phyloP scores from a whole-genome alignment of 768 basidiomycete species.

The Boletus speciosus region DNA sequence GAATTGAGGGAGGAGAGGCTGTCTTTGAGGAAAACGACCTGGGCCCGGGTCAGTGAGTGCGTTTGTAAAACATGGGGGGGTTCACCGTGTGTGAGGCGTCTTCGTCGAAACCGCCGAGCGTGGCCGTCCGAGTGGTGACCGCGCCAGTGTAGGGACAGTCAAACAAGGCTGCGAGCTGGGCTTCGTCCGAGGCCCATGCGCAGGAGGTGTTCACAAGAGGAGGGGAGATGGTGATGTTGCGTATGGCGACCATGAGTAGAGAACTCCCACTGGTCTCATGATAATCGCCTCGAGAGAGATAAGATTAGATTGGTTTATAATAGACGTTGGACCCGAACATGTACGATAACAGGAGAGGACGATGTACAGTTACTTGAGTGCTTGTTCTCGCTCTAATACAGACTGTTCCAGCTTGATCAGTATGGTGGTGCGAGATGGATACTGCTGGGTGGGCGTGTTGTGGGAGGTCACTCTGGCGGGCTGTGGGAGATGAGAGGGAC shows the following conservation, averaged over 20 bases:
- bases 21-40: conserved; percentile 60
- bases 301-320: conserved; percentile 14
- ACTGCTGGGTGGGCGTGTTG: conserved; percentile 77
- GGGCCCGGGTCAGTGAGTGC: conserved; percentile 2
- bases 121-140: conserved; percentile 77
- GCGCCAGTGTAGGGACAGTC: conserved; percentile 68
- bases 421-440: conserved; percentile 88
- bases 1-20: conserved; percentile 70
- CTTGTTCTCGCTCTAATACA: conserved; percentile 90
- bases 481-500: conserved; percentile 40
- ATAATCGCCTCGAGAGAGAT: conserved; percentile 1
- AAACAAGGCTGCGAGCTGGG: conserved; percentile 65
- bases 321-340: background rate
- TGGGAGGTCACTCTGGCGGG: conserved; percentile 97
- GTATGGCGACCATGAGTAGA: conserved; percentile 52
- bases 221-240: conserved; percentile 54
- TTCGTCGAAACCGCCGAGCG: conserved; percentile 67
- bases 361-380: conserved; percentile 54
- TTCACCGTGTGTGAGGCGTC: conserved; percentile 56
- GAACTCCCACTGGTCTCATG: background rate
- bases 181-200: conserved; percentile 71
- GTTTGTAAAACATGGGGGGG: background rate
- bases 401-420: conserved; percentile 93
- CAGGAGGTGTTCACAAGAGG: conserved; percentile 77
- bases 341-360: conserved; percentile 5